These are phyloP conservation scores for Malbranchea cinnamomea DNA, from an alignment of 2,329 filamentous ascomycete species.

Conservation along the genomic window DNA sequence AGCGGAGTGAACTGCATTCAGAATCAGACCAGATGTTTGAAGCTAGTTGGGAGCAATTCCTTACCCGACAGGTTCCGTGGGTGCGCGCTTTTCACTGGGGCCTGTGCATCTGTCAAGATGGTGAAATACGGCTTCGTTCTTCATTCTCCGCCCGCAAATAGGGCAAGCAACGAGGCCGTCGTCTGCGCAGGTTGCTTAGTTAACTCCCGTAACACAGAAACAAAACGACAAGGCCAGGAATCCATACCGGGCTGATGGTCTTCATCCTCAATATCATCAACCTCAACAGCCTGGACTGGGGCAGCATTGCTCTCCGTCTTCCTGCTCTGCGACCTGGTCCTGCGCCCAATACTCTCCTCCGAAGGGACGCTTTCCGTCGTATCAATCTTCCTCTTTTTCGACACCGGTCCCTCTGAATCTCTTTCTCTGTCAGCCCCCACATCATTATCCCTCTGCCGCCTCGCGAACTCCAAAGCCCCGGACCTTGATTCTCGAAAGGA, in stretches of 20 bases:
- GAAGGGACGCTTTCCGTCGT: slow-evolving; percentile 23
- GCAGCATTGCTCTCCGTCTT: slow-evolving; percentile 9
- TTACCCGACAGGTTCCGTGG: slow-evolving; percentile 9
- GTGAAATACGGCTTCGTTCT: slow-evolving; percentile 57
- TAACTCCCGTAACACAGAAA: background rate
- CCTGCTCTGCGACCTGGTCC: slow-evolving; percentile 21
- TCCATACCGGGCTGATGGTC: slow-evolving; percentile 22
- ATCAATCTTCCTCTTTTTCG: slow-evolving; percentile 24
- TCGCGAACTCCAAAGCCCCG: slow-evolving; percentile 50
- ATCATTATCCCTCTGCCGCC: too few species aligned
- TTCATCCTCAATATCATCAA: slow-evolving; percentile 29
- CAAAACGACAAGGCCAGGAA: background rate
- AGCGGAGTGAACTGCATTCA: background rate
- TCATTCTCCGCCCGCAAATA: slow-evolving; percentile 67
- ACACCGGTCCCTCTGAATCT: slow-evolving; percentile 19
- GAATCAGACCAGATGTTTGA: too few species aligned
- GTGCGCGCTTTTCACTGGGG: slow-evolving; percentile 2
- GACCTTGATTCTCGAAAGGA: slow-evolving; percentile 55
- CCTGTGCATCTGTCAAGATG: slow-evolving; percentile 59
- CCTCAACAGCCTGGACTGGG: slow-evolving; percentile 14
- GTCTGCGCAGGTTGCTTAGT: slow-evolving; percentile 27
- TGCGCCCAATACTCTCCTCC: slow-evolving; percentile 17
- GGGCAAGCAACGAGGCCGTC: slow-evolving; percentile 75
- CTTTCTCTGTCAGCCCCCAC: slow-evolving; percentile 36
- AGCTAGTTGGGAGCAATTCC: background rate